These are phyloP conservation scores for Aspergillus affinis DNA, from an alignment of 495 filamentous ascomycete species.

Conservation along the genomic window DNA sequence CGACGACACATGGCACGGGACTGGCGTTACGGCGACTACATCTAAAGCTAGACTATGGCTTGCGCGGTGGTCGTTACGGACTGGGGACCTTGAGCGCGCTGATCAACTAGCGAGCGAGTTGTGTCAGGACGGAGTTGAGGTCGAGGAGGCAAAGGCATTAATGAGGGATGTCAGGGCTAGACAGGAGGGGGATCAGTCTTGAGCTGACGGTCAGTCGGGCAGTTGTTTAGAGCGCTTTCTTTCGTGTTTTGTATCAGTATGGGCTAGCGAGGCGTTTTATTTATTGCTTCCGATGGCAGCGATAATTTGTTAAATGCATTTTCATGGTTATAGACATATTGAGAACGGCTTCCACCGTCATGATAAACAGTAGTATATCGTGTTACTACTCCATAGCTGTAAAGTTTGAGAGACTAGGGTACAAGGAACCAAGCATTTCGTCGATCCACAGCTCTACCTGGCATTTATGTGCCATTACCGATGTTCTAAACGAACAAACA, in stretches of 20 bases:
- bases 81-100: constrained; percentile 70
- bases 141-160: constrained; percentile 96
- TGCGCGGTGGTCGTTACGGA: constrained; percentile 73
- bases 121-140: constrained; percentile 94
- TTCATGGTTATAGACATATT: too few species aligned
- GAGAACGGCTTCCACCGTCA: too few species aligned
- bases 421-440: too few species aligned
- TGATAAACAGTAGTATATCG: neutral
- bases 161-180: constrained; percentile 85
- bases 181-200: constrained; percentile 53
- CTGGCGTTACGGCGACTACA: constrained; percentile 82
- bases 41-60: constrained; percentile 94
- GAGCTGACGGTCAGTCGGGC: neutral
- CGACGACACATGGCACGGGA: constrained; percentile 51
- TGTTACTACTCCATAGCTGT: neutral
- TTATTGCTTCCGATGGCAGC: neutral
- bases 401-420: too few species aligned
- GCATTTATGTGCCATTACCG: too few species aligned
- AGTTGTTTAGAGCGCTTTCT: neutral
- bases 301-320: too few species aligned
- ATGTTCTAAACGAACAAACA: too few species aligned
- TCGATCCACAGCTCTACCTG: too few species aligned
- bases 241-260: constrained; percentile 8
- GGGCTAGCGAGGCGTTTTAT: constrained; percentile 22
- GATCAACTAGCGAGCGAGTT: constrained; percentile 84